Evolutionary conservation across 1,284 basidiomycete species (phyloP).

Genomic region (Porodaedalea pini): DNA sequence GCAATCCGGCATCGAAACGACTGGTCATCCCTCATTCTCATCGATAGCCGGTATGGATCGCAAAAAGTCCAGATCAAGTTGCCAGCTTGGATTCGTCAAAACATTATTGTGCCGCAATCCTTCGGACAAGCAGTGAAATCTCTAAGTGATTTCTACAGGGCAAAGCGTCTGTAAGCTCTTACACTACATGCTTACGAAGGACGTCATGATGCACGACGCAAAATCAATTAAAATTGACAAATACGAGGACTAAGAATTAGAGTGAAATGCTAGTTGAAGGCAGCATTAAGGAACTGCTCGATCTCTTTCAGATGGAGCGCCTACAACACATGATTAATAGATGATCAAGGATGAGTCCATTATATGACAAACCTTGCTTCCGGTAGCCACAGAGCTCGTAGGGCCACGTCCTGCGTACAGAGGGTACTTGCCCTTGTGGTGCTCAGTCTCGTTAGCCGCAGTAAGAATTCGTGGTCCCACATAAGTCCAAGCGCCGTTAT

Average conservation of each 20-base stretch:
- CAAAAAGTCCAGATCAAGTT: slow-evolving; percentile 70
- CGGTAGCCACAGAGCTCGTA: slow-evolving; percentile 86
- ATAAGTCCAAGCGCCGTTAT: slow-evolving; percentile 93
- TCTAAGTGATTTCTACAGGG: slow-evolving; percentile 65
- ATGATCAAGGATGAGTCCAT: neutral
- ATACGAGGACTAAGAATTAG: neutral
- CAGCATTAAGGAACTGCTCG: slow-evolving; percentile 16
- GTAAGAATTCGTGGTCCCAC: slow-evolving; percentile 86
- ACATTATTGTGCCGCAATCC: slow-evolving; percentile 55
- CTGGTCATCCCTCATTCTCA: slow-evolving; percentile 82
- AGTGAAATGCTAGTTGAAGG: slow-evolving; percentile 4
- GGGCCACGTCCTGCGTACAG: slow-evolving; percentile 85
- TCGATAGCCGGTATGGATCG: slow-evolving; percentile 77
- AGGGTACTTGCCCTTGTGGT: slow-evolving; percentile 90
- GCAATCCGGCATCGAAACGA: slow-evolving; percentile 86
- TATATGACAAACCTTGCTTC: slow-evolving; percentile 66
- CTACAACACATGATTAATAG: neutral
- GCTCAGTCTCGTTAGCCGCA: slow-evolving; percentile 76
- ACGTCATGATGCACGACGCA: neutral
- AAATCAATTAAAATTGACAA: neutral
- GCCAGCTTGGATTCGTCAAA: slow-evolving; percentile 82
- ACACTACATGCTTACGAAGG: neutral
- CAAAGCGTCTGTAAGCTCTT: slow-evolving; percentile 29
- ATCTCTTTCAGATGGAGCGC: slow-evolving; percentile 18
- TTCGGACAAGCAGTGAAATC: slow-evolving; percentile 77